Conservation (phyloP, 2,329 filamentous ascomycete species). For the Penicillium sp. region DNA sequence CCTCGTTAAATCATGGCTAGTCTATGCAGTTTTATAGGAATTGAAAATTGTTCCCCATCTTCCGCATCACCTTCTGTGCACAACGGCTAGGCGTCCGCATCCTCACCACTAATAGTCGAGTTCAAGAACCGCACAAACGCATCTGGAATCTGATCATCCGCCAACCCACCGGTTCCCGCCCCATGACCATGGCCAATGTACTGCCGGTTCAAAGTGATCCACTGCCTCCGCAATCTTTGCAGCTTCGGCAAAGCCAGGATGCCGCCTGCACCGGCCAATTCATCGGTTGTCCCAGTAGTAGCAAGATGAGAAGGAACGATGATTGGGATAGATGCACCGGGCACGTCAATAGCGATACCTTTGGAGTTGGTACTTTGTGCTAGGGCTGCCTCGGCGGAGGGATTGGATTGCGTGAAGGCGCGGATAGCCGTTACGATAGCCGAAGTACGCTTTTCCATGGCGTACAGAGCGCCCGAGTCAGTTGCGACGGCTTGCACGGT, state of each 20-base stretch:
- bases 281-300: constrained; percentile 38
- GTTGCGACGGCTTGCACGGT: constrained; percentile 41
- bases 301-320: constrained; percentile 39
- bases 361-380: constrained; percentile 23
- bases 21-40: constrained; percentile 2
- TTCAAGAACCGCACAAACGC: constrained; percentile 47
- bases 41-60: not conserved
- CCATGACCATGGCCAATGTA: constrained; percentile 38
- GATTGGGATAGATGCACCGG: constrained; percentile 28
- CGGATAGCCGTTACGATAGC: constrained; percentile 42
- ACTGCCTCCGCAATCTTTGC: constrained; percentile 44
- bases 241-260: constrained; percentile 40
- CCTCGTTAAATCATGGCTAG: constrained; percentile 10
- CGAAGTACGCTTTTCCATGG: constrained; percentile 42
- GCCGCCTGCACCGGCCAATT: constrained; percentile 40
- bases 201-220: constrained; percentile 44
- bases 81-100: constrained; percentile 3
- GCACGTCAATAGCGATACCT: constrained; percentile 37
- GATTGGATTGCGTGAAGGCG: constrained; percentile 36
- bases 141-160: constrained; percentile 36
- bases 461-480: constrained; percentile 41
- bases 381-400: constrained; percentile 37
- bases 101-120: constrained; percentile 38
- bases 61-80: not conserved
- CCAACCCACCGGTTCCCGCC: constrained; percentile 31